phyloP scores from a whole-genome alignment of 371 early-diverging fungal genomes.

The Parasitella parasitica region DNA sequence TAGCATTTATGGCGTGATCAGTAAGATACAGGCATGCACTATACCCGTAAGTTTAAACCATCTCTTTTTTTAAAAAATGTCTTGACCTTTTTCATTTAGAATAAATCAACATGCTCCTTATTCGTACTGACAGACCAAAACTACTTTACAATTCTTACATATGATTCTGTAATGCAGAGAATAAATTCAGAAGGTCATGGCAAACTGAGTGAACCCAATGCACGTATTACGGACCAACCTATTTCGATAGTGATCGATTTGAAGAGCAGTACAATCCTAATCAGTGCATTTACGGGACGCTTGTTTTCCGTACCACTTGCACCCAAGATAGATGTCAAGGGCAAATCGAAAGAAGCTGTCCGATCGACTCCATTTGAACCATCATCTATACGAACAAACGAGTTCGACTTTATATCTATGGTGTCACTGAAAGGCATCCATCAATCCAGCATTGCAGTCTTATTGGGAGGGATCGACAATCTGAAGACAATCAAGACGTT shows the following conservation, averaged over 20 bases:
- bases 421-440: constrained; percentile 5
- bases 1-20: constrained; percentile 64
- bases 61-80: too few species aligned
- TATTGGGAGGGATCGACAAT: constrained; percentile 24
- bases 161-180: neutral
- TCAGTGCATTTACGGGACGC: constrained; percentile 12
- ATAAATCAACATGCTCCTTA: constrained; percentile 7
- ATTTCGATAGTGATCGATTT: neutral
- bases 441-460: neutral
- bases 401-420: constrained; percentile 18
- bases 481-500: constrained; percentile 15
- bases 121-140: constrained; percentile 22
- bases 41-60: constrained; percentile 36
- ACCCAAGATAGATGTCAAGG: neutral
- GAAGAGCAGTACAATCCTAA: neutral
- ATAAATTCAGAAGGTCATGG: constrained; percentile 14
- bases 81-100: too few species aligned
- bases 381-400: constrained; percentile 2
- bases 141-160: constrained; percentile 8
- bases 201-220: neutral
- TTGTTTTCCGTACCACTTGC: constrained; percentile 14
- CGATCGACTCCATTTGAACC: neutral
- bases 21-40: constrained; percentile 46
- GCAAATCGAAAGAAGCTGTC: neutral
- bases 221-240: constrained; percentile 7